Evolutionary conservation across 2,329 filamentous ascomycete species (phyloP), one percentile per base, ranked within the genome.

Genomic region (Cadophora malorum): DNA sequence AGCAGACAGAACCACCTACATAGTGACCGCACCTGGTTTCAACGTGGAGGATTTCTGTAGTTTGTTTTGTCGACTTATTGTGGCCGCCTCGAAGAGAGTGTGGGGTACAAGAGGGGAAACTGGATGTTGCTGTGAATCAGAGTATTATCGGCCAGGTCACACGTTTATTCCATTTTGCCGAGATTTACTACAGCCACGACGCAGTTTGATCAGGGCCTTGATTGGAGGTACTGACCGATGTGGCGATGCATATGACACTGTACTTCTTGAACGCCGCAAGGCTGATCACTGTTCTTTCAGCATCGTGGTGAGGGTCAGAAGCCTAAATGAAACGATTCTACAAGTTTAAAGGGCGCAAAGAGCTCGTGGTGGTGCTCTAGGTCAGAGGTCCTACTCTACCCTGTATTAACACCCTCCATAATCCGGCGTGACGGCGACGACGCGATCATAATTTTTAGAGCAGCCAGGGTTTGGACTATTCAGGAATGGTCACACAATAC

Each of bases 281-380:
- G 60, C 61, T 67, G 23, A 63, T n/a, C n/a, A 62, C 65, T 64
- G 23, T 55, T 23, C 65, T 63, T 64, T 70, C 35, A 68, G 63
- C 49, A 71, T 72, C 33, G 69, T 67, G 35, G 65, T 55, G 35
- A 70, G 63, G 61, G 65, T 71, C 23, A 53, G 60, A 70, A 72
- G 69, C 60, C 70, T 47, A 70, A 53, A 71, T 72, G 33, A 63
- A 72, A 70, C 33, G 21, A 55, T 69, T 72, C 41, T 70, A 71
- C 67, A 56, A 67, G 53, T 71, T 72, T 64, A 21, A 70, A 71
- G 63, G 64, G 66, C 61, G 67, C 49, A 67, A 71, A 71, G 64
- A 73, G 64, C 58, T 69, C 63, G 63, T 73, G 49, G 66, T 71
- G 60, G 68, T 74, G 61, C 61, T 71, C 35, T 67, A 64, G 58